Evolutionary conservation across 192 early-diverging fungal genomes (phyloP), one percentile per base, ranked within the genome.

Genomic region (Cetraspora pellucida): DNA sequence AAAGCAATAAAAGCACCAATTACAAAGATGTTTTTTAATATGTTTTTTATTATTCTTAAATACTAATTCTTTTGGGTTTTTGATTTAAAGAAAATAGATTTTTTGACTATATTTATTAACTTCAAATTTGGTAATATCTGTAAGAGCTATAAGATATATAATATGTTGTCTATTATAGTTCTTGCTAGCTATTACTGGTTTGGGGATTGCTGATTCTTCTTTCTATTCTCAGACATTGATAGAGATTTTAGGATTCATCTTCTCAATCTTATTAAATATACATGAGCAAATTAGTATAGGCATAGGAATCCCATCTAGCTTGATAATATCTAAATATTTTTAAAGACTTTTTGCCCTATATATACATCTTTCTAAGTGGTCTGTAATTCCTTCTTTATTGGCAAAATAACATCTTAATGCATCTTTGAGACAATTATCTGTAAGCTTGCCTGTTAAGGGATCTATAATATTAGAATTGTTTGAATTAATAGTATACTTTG

Each of bases 41-140:
- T 70, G 2, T 14, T 52, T n/a, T 7, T 5, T 21, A 25, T 7
- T 25, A 70, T 52, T 3, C 21, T 52, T 70, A 7, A 9, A 70
- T n/a, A 70, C 47, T 70, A 70, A 70, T 10, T 0, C n/a, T 50
- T 70, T 16, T 19, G 46, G 19, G n/a, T 69, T 69, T 49, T 69
- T 69, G 0, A 69, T 69, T 27, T 17, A 69, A 6, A 69, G 66
- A 68, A 68, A 44, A 0, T 4, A 54, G 14, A n/a, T 54, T n/a
- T 54, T 54, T 54, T 14, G 13, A 14, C 0, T 54, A 1, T 54
- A 54, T 1, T 13, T 54, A 13, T 54, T 14, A 13, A 14, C 11
- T 54, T 54, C n/a, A 54, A 14, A 37, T 37, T 37, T 37, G 5
- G 31, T 54, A 14, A 54, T 54, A 54, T 54, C 16, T 54, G 11